Evolutionary conservation across 768 basidiomycete genomes (phyloP).

Genomic region (Coprinellus micaceus): DNA sequence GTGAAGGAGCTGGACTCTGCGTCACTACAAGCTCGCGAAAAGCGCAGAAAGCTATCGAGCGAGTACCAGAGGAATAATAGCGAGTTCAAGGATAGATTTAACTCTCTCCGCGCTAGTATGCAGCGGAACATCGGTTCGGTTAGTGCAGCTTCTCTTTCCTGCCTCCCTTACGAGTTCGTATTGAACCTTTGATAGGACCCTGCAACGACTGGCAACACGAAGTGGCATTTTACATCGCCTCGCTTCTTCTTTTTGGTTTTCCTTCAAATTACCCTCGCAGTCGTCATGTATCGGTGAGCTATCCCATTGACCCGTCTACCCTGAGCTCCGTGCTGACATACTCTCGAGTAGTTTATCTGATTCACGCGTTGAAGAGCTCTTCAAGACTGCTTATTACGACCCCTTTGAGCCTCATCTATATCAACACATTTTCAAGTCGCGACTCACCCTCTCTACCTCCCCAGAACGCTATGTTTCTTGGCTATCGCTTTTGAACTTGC

Average conservation of each 20-base stretch:
- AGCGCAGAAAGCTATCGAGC: constrained; percentile 41
- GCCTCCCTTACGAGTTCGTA: neutral
- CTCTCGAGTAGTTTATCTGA: constrained; percentile 38
- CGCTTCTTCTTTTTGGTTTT: constrained; percentile 22
- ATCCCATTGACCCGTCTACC: neutral
- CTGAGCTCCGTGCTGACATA: constrained; percentile 10
- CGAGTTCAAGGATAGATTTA: constrained; percentile 15
- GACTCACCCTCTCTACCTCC: neutral
- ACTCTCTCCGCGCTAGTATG: constrained; percentile 1
- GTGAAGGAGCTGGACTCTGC: constrained; percentile 49
- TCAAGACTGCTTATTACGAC: constrained; percentile 75
- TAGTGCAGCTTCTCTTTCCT: neutral
- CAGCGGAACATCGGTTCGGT: neutral
- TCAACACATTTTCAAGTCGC: constrained; percentile 32
- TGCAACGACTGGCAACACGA: neutral
- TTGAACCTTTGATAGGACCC: neutral
- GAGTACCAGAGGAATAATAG: constrained; percentile 39
- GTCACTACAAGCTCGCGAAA: constrained; percentile 49
- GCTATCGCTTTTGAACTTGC: constrained; percentile 24
- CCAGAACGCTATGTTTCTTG: constrained; percentile 24
- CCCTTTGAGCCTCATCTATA: constrained; percentile 73
- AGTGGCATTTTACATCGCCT: constrained; percentile 7
- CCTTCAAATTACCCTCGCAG: constrained; percentile 43
- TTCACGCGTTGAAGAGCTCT: constrained; percentile 49
- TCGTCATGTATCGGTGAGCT: constrained; percentile 58